These are phyloP conservation scores for Elymus sibiricus DNA, from an alignment of 176 grass and related monocot species.

Conservation along the genomic window DNA sequence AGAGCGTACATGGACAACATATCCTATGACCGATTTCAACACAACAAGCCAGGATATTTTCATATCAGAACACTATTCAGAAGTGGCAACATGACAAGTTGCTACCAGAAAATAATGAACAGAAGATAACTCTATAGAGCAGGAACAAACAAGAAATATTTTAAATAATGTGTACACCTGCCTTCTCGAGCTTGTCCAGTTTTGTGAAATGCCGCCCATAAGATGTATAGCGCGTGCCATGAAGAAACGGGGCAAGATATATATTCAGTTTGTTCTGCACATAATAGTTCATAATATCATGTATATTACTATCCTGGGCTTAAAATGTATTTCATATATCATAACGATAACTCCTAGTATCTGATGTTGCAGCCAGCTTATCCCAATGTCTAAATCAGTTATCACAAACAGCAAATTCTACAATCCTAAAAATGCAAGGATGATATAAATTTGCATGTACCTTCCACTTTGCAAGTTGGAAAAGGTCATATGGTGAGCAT, in stretches of 20 bases:
- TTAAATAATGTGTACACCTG: slow-evolving; percentile 11
- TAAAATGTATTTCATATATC: neutral
- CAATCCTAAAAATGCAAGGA: neutral
- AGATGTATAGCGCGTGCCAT: slow-evolving; percentile 77
- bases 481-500: slow-evolving; percentile 51
- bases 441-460: slow-evolving; percentile 28
- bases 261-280: slow-evolving; percentile 53
- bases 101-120: neutral
- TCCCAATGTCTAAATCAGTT: neutral
- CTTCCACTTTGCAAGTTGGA: slow-evolving; percentile 58
- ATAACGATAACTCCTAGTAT: neutral
- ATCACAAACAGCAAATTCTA: neutral
- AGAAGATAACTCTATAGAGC: neutral
- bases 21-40: neutral
- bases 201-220: slow-evolving; percentile 83
- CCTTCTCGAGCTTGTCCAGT: slow-evolving; percentile 53
- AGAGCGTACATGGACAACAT: neutral
- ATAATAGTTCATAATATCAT: slow-evolving; percentile 6
- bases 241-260: slow-evolving; percentile 68
- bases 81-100: neutral
- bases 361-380: neutral
- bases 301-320: neutral
- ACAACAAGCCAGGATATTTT: neutral
- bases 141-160: slow-evolving; percentile 8
- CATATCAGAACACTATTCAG: neutral